Conservation (phyloP, 331 rosid genomes). For the Stylosanthes scabra region DNA sequence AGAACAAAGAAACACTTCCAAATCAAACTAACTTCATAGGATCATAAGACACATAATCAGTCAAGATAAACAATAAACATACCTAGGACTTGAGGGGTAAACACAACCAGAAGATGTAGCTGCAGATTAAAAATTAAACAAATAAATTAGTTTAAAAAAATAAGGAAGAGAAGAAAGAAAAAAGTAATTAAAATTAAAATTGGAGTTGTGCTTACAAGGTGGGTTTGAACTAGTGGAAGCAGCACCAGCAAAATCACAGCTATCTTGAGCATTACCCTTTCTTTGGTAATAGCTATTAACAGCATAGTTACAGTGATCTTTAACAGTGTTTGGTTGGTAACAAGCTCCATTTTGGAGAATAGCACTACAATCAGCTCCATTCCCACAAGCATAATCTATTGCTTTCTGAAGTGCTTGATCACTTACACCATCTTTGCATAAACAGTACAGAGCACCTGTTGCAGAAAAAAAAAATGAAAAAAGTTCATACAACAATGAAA, state of each 20-base stretch:
- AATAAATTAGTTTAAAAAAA: background rate
- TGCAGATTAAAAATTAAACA: conserved; percentile 35
- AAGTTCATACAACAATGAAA: conserved; percentile 5
- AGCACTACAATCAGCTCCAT: conserved; percentile 81
- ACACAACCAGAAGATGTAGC: conserved; percentile 70
- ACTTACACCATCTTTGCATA: conserved; percentile 76
- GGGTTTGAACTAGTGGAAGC: conserved; percentile 57
- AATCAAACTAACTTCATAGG: background rate
- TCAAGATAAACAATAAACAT: conserved; percentile 27
- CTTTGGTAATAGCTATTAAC: conserved; percentile 88
- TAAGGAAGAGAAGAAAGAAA: background rate
- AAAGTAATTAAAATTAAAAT: conserved; percentile 5
- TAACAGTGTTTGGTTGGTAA: conserved; percentile 80
- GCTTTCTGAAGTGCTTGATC: conserved; percentile 71
- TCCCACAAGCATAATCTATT: conserved; percentile 95
- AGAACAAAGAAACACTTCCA: conserved; percentile 13
- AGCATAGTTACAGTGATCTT: conserved; percentile 88
- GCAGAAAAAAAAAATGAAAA: background rate
- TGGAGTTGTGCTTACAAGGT: conserved; percentile 49
- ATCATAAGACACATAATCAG: background rate
- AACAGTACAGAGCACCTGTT: conserved; percentile 73
- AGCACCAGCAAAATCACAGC: conserved; percentile 84
- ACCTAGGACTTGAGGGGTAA: conserved; percentile 80
- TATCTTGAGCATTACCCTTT: conserved; percentile 64
- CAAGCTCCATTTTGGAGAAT: conserved; percentile 76